These are phyloP conservation scores for Sclerotinia trifoliorum DNA, from an alignment of 2,329 filamentous ascomycete species.

Conservation along the genomic window DNA sequence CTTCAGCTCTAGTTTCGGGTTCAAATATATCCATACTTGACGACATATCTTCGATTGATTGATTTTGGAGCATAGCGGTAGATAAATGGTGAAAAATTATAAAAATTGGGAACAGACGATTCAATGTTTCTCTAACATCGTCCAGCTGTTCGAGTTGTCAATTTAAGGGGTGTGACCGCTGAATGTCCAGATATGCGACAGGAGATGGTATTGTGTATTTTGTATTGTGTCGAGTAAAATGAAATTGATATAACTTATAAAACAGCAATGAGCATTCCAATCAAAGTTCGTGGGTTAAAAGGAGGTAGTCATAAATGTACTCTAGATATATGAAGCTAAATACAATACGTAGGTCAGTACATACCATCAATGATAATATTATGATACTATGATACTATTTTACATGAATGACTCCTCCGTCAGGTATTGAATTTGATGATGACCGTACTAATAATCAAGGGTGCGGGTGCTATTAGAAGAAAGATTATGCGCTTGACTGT, in stretches of 20 bases:
- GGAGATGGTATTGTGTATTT: neutral
- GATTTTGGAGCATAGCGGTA: slow-evolving; percentile 6
- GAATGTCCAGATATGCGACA: neutral
- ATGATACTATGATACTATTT: neutral
- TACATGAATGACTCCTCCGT: neutral
- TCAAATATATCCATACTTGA: slow-evolving; percentile 22
- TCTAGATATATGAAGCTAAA: neutral
- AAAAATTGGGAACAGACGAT: neutral
- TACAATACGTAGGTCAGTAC: neutral
- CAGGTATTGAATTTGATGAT: too few species aligned
- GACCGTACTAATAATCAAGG: too few species aligned
- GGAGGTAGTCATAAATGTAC: neutral
- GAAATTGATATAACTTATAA: neutral
- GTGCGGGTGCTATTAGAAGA: too few species aligned
- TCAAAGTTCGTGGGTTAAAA: slow-evolving; percentile 1
- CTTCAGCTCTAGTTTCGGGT: neutral
- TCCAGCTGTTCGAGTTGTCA: neutral
- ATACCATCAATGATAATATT: neutral
- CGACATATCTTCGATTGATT: slow-evolving; percentile 14
- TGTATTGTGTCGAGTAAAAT: too few species aligned
- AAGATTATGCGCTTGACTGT: neutral
- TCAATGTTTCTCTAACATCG: slow-evolving; percentile 4
- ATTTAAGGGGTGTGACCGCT: neutral
- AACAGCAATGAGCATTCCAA: neutral
- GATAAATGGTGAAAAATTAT: slow-evolving; percentile 9